Conservation (phyloP, 2,329 filamentous ascomycete genomes). For the Blastomyces percursus region DNA sequence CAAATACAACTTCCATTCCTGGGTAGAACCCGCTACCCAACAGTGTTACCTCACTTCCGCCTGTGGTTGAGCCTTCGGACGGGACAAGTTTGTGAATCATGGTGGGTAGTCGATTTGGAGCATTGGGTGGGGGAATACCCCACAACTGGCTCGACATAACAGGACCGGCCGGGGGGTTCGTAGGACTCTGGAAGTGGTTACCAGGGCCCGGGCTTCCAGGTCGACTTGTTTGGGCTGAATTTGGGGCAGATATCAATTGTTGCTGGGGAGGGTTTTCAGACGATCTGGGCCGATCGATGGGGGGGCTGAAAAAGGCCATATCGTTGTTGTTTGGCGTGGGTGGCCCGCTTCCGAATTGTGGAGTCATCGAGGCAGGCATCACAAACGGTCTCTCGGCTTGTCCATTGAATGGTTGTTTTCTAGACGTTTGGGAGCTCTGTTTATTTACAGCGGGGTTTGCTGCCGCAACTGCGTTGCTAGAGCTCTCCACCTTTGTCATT, state of each 20-base stretch:
- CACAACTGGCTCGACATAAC: constrained; percentile 42
- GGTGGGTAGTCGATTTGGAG: constrained; percentile 44
- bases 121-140: constrained; percentile 40
- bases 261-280: constrained; percentile 55
- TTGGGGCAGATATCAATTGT: constrained; percentile 58
- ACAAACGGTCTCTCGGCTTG: constrained; percentile 39
- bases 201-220: constrained; percentile 54
- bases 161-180: constrained; percentile 29
- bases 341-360: constrained; percentile 48
- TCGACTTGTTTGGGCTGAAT: constrained; percentile 63
- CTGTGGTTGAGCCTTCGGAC: constrained; percentile 65
- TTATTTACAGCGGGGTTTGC: not conserved
- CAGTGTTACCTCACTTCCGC: constrained; percentile 78
- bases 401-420: constrained; percentile 23
- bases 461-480: constrained; percentile 14
- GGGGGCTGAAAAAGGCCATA: constrained; percentile 47
- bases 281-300: constrained; percentile 49
- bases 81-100: constrained; percentile 77
- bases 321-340: constrained; percentile 56
- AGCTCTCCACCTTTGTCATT: constrained; percentile 71
- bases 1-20: constrained; percentile 76
- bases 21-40: constrained; percentile 71
- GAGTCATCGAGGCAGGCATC: constrained; percentile 32
- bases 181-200: constrained; percentile 31
- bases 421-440: not conserved